Conservation (phyloP, 2,329 filamentous ascomycete species). For the Colletotrichum sp. region DNA sequence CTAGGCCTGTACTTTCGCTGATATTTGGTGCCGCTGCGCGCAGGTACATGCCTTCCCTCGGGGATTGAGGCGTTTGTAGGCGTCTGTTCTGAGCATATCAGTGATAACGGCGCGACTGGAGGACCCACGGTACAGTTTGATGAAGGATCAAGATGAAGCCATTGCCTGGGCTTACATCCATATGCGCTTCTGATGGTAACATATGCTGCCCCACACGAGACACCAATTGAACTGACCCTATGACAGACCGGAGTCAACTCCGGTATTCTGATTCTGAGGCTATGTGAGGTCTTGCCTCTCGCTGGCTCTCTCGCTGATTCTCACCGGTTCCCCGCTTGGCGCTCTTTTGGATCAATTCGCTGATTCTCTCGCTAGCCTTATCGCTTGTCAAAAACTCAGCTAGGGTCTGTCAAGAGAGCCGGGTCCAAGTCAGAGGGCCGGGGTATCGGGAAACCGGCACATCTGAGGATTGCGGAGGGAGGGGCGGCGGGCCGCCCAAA, state of each 20-base stretch:
- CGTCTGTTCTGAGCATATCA: not conserved
- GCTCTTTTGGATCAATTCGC: not conserved
- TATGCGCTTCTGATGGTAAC: not conserved
- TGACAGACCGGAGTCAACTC: not conserved
- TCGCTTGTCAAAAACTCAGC: not conserved
- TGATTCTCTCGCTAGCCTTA: not conserved
- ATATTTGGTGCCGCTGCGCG: not conserved
- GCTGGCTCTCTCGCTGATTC: not conserved
- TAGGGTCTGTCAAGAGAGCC: too few species aligned
- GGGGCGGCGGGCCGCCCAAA: not conserved
- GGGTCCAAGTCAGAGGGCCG: too few species aligned
- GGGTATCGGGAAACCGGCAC: not conserved
- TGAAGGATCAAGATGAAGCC: not conserved
- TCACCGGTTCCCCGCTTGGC: not conserved
- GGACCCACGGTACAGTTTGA: rapidly evolving
- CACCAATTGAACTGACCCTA: not conserved
- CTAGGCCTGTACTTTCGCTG: not conserved
- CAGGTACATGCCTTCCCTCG: not conserved
- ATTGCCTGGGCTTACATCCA: not conserved
- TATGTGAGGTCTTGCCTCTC: not conserved
- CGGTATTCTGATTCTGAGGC: not conserved
- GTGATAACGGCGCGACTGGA: rapidly evolving
- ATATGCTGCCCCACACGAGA: not conserved
- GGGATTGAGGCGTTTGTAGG: not conserved
- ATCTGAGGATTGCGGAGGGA: not conserved